Conservation (phyloP, 2,329 filamentous ascomycete species). For the Exophiala sideris region DNA sequence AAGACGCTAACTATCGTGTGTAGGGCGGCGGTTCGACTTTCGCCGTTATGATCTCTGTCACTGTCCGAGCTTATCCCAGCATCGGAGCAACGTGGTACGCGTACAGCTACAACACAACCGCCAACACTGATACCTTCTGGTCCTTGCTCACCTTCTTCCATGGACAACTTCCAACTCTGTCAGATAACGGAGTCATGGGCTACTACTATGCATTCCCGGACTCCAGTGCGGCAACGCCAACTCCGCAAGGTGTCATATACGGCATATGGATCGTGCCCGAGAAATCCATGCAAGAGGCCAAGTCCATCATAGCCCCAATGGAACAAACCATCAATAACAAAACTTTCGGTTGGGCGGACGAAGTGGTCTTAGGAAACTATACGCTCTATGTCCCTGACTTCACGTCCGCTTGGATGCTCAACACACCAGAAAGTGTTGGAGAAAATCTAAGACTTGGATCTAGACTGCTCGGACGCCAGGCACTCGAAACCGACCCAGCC, state of each 20-base stretch:
- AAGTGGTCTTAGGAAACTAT: constrained; percentile 28
- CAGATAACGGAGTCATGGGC: constrained; percentile 21
- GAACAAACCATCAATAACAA: constrained; percentile 25
- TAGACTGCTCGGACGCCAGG: constrained; percentile 13
- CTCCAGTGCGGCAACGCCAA: constrained; percentile 18
- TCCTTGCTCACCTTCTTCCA: constrained; percentile 47
- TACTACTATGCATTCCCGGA: constrained; percentile 19
- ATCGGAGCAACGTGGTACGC: constrained; percentile 39
- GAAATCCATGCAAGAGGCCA: constrained; percentile 14
- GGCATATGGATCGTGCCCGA: constrained; percentile 22
- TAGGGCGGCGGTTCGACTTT: constrained; percentile 43
- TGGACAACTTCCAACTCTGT: constrained; percentile 16
- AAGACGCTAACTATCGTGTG: not conserved
- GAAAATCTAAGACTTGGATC: constrained; percentile 20
- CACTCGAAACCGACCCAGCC: constrained; percentile 17
- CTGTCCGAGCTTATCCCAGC: constrained; percentile 47
- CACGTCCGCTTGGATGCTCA: constrained; percentile 15
- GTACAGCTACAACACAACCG: constrained; percentile 38
- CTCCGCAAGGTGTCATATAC: constrained; percentile 8
- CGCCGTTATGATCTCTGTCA: constrained; percentile 53
- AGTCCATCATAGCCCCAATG: constrained; percentile 14
- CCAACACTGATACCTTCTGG: constrained; percentile 46
- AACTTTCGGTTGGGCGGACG: constrained; percentile 25
- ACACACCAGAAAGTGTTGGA: constrained; percentile 12
- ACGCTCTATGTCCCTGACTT: constrained; percentile 31